Conservation (phyloP, 352 stramenopile genomes). For the Phytophthora citricola region DNA sequence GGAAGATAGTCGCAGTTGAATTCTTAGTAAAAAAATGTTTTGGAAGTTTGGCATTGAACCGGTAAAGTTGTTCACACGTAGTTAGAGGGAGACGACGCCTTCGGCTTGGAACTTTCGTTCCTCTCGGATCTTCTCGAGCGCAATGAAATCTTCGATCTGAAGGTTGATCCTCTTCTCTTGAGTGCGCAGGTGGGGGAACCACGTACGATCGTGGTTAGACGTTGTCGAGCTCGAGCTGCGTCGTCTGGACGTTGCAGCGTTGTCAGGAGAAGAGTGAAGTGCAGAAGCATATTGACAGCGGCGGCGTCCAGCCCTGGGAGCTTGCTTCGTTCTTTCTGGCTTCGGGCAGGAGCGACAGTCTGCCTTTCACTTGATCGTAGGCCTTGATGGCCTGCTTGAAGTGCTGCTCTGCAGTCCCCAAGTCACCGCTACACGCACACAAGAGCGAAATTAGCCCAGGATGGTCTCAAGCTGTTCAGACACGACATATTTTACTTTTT, state of each 20-base stretch:
- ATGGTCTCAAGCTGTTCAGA: background rate
- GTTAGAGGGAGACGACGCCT: conserved; percentile 5
- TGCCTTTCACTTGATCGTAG: conserved; percentile 31
- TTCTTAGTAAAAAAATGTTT: conserved; percentile 21
- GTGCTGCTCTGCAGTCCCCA: conserved; percentile 19
- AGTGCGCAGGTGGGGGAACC: conserved; percentile 5
- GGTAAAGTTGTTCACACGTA: background rate
- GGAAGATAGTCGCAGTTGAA: conserved; percentile 31
- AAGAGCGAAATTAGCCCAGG: background rate
- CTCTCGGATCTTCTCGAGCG: conserved; percentile 23
- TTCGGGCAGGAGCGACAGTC: conserved; percentile 19
- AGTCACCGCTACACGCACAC: conserved; percentile 9
- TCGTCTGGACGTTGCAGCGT: conserved; percentile 20
- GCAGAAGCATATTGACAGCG: conserved; percentile 30
- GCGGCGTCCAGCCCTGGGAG: conserved; percentile 20
- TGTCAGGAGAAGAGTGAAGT: conserved; percentile 26
- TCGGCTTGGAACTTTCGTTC: conserved; percentile 20
- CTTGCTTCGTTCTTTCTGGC: conserved; percentile 2
- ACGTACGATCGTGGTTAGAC: conserved; percentile 18
- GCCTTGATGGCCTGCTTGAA: conserved; percentile 32
- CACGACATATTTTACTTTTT: conserved; percentile 26
- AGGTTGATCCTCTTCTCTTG: conserved; percentile 24
- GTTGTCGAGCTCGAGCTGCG: conserved; percentile 16
- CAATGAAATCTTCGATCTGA: conserved; percentile 29
- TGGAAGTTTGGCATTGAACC: conserved; percentile 16